These are phyloP conservation scores for Aeminium ludgeri DNA, from an alignment of 495 filamentous ascomycete genomes.

Conservation along the genomic window DNA sequence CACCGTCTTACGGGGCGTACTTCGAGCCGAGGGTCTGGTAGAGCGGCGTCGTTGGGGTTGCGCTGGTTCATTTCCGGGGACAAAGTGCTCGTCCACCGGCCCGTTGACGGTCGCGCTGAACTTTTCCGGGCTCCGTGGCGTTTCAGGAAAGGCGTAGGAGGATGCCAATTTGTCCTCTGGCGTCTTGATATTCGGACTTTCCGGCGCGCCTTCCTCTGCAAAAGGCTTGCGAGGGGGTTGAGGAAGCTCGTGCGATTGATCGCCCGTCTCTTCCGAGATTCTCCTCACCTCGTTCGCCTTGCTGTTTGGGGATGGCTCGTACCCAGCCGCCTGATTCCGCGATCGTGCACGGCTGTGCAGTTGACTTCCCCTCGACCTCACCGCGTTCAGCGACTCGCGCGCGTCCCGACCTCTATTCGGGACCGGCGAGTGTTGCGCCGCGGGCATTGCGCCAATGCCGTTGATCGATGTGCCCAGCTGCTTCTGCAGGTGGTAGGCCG, in stretches of 20 bases:
- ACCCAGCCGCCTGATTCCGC: constrained; percentile 1
- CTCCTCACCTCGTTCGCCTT: constrained; percentile 37
- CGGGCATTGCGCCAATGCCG: constrained; percentile 69
- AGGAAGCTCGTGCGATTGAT: constrained; percentile 16
- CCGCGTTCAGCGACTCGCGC: constrained; percentile 81
- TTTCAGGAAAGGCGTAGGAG: constrained; percentile 23
- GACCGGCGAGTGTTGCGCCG: constrained; percentile 64
- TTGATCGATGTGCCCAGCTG: constrained; percentile 67
- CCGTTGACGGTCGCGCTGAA: constrained; percentile 14
- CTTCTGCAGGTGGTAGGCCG: constrained; percentile 87
- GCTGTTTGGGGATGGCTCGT: constrained; percentile 44
- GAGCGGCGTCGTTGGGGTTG: constrained; percentile 1
- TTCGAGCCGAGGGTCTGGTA: constrained; percentile 2
- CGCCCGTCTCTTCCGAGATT: constrained; percentile 44
- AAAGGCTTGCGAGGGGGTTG: constrained; percentile 20
- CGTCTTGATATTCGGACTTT: constrained; percentile 36
- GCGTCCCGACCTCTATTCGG: constrained; percentile 80
- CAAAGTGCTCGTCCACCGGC: constrained; percentile 12
- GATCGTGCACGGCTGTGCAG: constrained; percentile 41
- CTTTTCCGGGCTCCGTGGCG: constrained; percentile 1
- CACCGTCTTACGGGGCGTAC: not conserved
- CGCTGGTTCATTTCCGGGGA: too few relatives aligned
- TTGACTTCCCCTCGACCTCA: constrained; percentile 57
- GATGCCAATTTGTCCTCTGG: constrained; percentile 45
- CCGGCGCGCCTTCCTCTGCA: constrained; percentile 13